Base-by-base conservation (phyloP, 495 filamentous ascomycete genomes). In the Aspergillus egyptiacus region DNA sequence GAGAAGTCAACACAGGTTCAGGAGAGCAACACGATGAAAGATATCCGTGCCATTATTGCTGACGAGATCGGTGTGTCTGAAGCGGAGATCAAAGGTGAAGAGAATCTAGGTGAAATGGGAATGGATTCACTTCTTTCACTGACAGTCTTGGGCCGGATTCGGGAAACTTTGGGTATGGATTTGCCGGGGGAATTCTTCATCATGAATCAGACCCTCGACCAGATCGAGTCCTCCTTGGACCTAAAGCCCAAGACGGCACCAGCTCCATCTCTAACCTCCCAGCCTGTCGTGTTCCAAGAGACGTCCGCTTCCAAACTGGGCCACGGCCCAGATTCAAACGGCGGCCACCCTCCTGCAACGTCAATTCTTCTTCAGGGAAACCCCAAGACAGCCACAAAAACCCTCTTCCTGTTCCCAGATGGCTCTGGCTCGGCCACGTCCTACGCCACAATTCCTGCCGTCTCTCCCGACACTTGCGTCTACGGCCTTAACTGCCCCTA, bases 401-500 rank as follows among this genome's bases (percentile, higher is more conserved):
- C 55, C 2, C 34, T 70, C 10, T 70, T 68, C 48, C 53, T 70
- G 36, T 64, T 70, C 57, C 67, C 67, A 7, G 64, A 67, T 34
- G 64, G 64, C 18, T 63, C 62, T 31, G 64, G 64, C 40, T 64
- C 64, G 10, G 55, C 61, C 8, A 61, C 64, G 6, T 83, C 80
- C 3, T 85, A 85, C 60, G 78, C 79, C 43, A 68, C 67, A 44
- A 79, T 83, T 49, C 75, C 78, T 11, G 72, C 75, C 11, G 65
- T 83, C 45, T 70, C 67, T 1, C 71, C 75, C 1, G 71, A 81
- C 45, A 61, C 79, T 44, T 75, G 71, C 32, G 74, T 81, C 27
- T 84, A 75, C 55, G 81, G 79, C 45, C 65, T 85, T 24, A 85
- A 83, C 63, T 84, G 78, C 56, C 81, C 81, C 1, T 85, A 80